Percentiles rank a stretch among this genome's conserved stretches.
phyloP scores from a whole-genome alignment of 306 rosid species.

The Prosopis cineraria region DNA sequence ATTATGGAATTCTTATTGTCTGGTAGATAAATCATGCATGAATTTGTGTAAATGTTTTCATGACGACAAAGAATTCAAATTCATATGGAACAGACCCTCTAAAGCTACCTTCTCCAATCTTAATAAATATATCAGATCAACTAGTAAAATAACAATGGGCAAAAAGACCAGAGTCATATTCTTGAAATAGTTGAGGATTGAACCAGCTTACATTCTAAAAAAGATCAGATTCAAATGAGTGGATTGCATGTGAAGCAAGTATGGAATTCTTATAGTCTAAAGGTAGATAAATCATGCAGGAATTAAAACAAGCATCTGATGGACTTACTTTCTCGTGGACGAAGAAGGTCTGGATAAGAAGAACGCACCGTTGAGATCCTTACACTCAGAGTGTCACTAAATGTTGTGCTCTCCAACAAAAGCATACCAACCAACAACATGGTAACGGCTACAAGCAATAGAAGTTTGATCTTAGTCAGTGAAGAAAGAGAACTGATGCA shows the following conservation, averaged over 20 bases:
- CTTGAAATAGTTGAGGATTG: background rate
- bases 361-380: conserved; percentile 18
- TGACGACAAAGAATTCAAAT: background rate
- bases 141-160: background rate
- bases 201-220: background rate
- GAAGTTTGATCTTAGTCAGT: conserved; percentile 34
- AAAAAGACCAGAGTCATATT: background rate
- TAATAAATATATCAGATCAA: background rate
- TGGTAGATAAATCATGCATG: background rate
- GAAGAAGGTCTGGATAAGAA: conserved; percentile 6
- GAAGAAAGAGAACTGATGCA: background rate
- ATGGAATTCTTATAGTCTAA: background rate
- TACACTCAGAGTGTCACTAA: conserved; percentile 30
- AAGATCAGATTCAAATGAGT: no score
- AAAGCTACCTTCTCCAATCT: background rate
- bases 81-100: background rate
- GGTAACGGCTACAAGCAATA: conserved; percentile 27
- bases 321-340: conserved; percentile 38
- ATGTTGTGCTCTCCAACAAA: conserved; percentile 38
- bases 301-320: background rate
- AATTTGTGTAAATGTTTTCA: background rate
- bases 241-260: background rate
- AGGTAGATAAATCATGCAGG: background rate
- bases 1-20: background rate
- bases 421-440: conserved; percentile 37